These are phyloP conservation scores for Aspergillus indologenus DNA, from an alignment of 495 filamentous ascomycete genomes.

Conservation along the genomic window DNA sequence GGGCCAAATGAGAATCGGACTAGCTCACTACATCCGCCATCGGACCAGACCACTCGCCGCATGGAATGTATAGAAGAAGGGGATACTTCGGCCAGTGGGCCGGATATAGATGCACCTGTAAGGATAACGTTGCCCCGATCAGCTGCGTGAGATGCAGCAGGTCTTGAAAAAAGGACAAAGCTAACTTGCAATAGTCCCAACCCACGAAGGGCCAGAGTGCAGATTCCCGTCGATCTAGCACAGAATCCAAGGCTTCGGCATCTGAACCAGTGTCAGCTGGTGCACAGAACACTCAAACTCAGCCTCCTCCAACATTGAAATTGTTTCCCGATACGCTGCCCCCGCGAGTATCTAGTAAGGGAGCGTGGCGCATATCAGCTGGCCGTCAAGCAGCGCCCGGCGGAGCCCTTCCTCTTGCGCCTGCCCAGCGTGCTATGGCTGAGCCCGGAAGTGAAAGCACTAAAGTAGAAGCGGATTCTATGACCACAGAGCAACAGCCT, in stretches of 20 bases:
- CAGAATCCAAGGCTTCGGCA: not conserved
- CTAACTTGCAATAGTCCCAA: not conserved
- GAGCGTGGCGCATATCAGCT: slow-evolving; percentile 27
- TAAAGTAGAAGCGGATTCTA: not conserved
- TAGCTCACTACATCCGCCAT: not conserved
- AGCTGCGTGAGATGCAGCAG: no score
- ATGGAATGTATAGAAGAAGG: not conserved
- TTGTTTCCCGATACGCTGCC: slow-evolving; percentile 39
- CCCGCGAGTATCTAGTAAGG: slow-evolving; percentile 33
- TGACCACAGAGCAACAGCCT: slow-evolving; percentile 1
- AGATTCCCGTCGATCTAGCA: not conserved
- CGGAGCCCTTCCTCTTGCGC: slow-evolving; percentile 6
- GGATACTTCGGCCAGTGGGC: not conserved
- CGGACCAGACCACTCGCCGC: not conserved
- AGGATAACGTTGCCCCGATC: no score
- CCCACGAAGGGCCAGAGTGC: not conserved
- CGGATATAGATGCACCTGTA: not conserved
- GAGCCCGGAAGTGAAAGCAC: slow-evolving; percentile 8
- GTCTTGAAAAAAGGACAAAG: not conserved
- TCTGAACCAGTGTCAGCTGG: not conserved
- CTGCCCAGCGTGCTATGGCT: slow-evolving; percentile 7
- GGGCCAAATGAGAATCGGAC: not conserved
- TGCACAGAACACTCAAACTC: slow-evolving; percentile 13
- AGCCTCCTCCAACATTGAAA: slow-evolving; percentile 30
- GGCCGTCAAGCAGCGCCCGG: slow-evolving; percentile 12